Evolutionary conservation across 179 eudicot genomes (phyloP), one percentile per base, ranked within the genome.

Genomic region (Spinacia oleracea): DNA sequence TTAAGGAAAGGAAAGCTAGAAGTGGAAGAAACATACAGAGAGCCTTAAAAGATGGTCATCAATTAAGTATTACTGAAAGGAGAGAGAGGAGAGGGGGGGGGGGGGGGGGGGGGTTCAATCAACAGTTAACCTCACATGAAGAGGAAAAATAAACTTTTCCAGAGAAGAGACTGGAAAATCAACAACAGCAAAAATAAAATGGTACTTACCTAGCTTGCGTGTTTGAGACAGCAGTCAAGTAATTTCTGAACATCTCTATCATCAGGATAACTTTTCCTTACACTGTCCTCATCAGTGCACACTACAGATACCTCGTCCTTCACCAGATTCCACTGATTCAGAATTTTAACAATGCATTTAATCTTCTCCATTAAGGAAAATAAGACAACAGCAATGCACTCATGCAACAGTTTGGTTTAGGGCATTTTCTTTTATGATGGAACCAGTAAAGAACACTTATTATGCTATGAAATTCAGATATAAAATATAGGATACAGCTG

Each of bases 401-500:
- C 23, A 25, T 10, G 46, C 63, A 72, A 74, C 21, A 53, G 1
- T 46, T 69, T 56, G 56, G 59, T 72, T 32, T 46, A 60, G 43
- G 12, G 16, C 34, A 62, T 72, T 35, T 66, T 5, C 1, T 5
- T 3, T 16, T 45, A 38, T 16, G 23, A 27, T 27, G 48, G 18
- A 40, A 66, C 10, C 21, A 16, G 31, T 48, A n/a, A 43, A 70
- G 25, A 53, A 34, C 51, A 66, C 31, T 32, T n/a, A 50, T 55
- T n/a, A 64, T 34, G 64, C n/a, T 64, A 45, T 35, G 58, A 31
- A 40, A 72, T 43, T 7, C 35, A 67, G 8, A 35, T 23, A 6
- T 16, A 71, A 32, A 60, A 34, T 29, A 40, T 76, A 94, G 97
- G 98, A 95, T 95, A 95, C 98, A 77, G 93, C 88, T 76, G 85